phyloP scores from a whole-genome alignment of 164 flowering plant species.

The Umbellularia californica region DNA sequence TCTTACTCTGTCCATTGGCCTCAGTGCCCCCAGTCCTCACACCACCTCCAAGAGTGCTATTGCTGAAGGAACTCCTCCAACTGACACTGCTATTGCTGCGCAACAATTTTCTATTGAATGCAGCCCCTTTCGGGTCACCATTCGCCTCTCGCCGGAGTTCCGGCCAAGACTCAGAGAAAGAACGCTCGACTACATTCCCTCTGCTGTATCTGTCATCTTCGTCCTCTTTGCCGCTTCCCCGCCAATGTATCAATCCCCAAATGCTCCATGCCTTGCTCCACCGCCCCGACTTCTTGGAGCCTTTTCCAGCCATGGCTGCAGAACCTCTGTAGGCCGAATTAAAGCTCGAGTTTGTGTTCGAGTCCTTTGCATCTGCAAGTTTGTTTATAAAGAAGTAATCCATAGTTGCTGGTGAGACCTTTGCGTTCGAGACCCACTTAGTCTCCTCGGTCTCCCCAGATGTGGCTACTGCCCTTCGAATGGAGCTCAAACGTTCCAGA shows the following conservation, averaged over 20 bases:
- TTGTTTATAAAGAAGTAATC: slow-evolving; percentile 34
- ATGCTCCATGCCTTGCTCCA: slow-evolving; percentile 86
- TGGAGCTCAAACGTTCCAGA: slow-evolving; percentile 68
- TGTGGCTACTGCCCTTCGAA: slow-evolving; percentile 62
- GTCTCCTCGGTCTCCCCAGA: slow-evolving; percentile 56
- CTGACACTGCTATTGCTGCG: slow-evolving; percentile 81
- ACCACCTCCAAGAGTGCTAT: slow-evolving; percentile 27
- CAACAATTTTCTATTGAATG: slow-evolving; percentile 36
- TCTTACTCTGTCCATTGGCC: slow-evolving; percentile 29
- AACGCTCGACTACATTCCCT: slow-evolving; percentile 73
- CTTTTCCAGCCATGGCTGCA: slow-evolving; percentile 32
- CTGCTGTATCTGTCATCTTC: slow-evolving; percentile 60
- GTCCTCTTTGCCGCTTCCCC: slow-evolving; percentile 53
- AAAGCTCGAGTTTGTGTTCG: slow-evolving; percentile 40
- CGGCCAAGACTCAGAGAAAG: slow-evolving; percentile 82
- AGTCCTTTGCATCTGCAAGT: slow-evolving; percentile 38
- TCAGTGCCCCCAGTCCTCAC: slow-evolving; percentile 32
- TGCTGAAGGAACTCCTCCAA: slow-evolving; percentile 48
- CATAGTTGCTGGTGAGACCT: slow-evolving; percentile 43
- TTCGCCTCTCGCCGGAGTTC: slow-evolving; percentile 51
- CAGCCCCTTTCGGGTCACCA: slow-evolving; percentile 34
- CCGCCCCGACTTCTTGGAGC: slow-evolving; percentile 63
- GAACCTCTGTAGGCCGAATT: slow-evolving; percentile 45
- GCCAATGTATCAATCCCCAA: slow-evolving; percentile 72
- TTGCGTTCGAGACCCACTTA: slow-evolving; percentile 46